Evolutionary conservation across 2,329 filamentous ascomycete species (phyloP), one percentile per base, ranked within the genome.

Genomic region (Huntiella abstrusa): DNA sequence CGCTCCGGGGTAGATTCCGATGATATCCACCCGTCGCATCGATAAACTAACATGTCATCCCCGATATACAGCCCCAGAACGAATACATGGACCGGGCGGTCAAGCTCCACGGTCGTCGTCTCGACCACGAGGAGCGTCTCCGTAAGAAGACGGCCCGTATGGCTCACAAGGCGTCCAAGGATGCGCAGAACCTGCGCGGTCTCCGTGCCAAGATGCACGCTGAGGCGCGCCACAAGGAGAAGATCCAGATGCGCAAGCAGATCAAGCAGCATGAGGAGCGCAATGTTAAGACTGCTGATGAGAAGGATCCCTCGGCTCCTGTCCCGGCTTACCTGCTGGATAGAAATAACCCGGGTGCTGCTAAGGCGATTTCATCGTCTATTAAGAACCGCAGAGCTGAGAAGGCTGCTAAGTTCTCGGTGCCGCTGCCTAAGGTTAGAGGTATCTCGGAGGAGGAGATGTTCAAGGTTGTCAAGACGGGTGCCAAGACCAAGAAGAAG

Each of bases 371-470:
- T 43, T 80, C 74, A 49, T 82, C 74, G 50, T 83, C 86, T 46
- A 93, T 95, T 67, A 98, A 96, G 74, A 85, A 95, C 63, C 94
- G 94, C 71, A 73, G 91, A 36, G 73, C 73, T 52, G 92, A 94
- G 63, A 94, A 95, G 72, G 85, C 87, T 5, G 91, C 91, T 43
- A 83, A 88, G 59, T 96, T 95, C 61, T 75, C 73, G 32, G 91
- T 96, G 35, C 91, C 91, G 1, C 63, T 98, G 57, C 91, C 91
- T 33, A 95, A 94, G 66, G 91, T 96, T 39, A 76, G 83, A 57
- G 88, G 85, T 53, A 95, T 96, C 55, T 78, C 75, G 54, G 88
- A 96, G 67, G 85, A 93, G 70, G 88, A 94, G 68, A 88, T 95
- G 81, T 96, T 96, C 70, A 88, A 84, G 65, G 87, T 94, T 11